A percentile compares a stretch with the other conserved stretches of the same genome.
Evolutionary conservation across 805 yeast species (phyloP).

Genomic region (Starmerella khaoyaiensis): DNA sequence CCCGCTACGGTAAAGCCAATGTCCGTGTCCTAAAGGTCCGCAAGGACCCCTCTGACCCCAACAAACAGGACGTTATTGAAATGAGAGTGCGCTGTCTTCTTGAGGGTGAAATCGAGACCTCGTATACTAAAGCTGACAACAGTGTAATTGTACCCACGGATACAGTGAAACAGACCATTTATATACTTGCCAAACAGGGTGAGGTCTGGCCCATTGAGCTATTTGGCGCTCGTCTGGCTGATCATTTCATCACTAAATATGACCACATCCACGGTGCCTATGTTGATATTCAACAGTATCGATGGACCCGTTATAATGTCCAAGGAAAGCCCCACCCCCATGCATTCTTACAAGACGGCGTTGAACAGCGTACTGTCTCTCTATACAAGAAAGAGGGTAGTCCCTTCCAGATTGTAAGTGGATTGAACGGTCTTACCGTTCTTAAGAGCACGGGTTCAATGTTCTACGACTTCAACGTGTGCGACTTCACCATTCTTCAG

Average conservation of each 20-base stretch:
- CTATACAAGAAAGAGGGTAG: constrained; percentile 26
- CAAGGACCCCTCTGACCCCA: constrained; percentile 59
- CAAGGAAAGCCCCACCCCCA: constrained; percentile 69
- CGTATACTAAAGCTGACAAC: constrained; percentile 84
- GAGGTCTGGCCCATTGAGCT: constrained; percentile 87
- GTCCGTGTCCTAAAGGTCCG: constrained; percentile 84
- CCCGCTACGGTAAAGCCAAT: constrained; percentile 73
- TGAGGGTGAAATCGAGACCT: constrained; percentile 62
- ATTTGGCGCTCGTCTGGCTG: constrained; percentile 72
- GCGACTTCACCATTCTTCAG: constrained; percentile 78
- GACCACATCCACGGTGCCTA: constrained; percentile 61
- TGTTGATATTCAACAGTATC: constrained; percentile 53
- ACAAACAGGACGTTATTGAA: constrained; percentile 70
- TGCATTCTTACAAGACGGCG: constrained; percentile 75
- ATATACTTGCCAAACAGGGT: constrained; percentile 66
- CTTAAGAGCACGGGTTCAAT: constrained; percentile 85
- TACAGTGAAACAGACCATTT: constrained; percentile 79
- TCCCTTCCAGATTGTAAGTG: constrained; percentile 48
- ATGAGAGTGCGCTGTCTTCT: constrained; percentile 66
- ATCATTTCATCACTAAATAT: constrained; percentile 70
- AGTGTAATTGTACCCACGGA: constrained; percentile 86
- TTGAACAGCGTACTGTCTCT: constrained; percentile 52
- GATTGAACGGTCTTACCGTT: constrained; percentile 67
- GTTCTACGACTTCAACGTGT: constrained; percentile 75
- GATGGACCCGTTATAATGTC: constrained; percentile 68